phyloP scores from a whole-genome alignment of 352 stramenopile species.

The Phytophthora pini region DNA sequence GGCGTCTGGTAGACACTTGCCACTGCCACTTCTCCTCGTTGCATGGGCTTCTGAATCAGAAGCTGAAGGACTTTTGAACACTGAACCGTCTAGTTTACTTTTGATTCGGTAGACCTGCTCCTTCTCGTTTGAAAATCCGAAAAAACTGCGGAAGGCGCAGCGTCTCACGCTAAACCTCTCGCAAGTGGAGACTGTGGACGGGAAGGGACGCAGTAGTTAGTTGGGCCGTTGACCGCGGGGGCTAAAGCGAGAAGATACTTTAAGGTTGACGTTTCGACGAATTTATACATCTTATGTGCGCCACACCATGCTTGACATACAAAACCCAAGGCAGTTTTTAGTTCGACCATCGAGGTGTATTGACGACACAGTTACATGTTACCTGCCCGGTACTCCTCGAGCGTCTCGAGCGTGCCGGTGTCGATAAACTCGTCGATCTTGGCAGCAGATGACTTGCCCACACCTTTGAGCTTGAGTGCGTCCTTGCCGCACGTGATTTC shows the following conservation, averaged over 20 bases:
- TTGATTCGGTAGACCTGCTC: constrained; percentile 11
- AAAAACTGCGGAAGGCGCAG: constrained; percentile 10
- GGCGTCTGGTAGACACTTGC: constrained; percentile 33
- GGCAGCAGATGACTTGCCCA: constrained; percentile 78
- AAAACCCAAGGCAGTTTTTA: too few relatives aligned
- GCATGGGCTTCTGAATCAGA: constrained; percentile 37
- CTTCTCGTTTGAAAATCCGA: constrained; percentile 33
- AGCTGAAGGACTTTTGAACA: background rate
- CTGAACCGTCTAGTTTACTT: background rate
- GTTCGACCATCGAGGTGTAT: constrained; percentile 5
- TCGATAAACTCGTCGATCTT: constrained; percentile 91
- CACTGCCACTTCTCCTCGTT: constrained; percentile 49
- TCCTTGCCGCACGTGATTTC: constrained; percentile 78
- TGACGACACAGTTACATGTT: constrained; percentile 62
- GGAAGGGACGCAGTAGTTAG: constrained; percentile 24
- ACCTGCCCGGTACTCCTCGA: constrained; percentile 86
- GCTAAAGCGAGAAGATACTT: constrained; percentile 16
- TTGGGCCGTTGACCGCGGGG: constrained; percentile 15
- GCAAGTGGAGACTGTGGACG: constrained; percentile 5
- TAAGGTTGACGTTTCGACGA: constrained; percentile 16
- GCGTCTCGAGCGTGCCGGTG: constrained; percentile 75
- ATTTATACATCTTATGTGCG: too few relatives aligned
- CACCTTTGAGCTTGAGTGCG: constrained; percentile 83
- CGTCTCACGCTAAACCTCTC: background rate
- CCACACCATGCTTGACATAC: too few relatives aligned